These are phyloP conservation scores for Rosa chinensis DNA, from an alignment of 306 rosid genomes.

Conservation along the genomic window DNA sequence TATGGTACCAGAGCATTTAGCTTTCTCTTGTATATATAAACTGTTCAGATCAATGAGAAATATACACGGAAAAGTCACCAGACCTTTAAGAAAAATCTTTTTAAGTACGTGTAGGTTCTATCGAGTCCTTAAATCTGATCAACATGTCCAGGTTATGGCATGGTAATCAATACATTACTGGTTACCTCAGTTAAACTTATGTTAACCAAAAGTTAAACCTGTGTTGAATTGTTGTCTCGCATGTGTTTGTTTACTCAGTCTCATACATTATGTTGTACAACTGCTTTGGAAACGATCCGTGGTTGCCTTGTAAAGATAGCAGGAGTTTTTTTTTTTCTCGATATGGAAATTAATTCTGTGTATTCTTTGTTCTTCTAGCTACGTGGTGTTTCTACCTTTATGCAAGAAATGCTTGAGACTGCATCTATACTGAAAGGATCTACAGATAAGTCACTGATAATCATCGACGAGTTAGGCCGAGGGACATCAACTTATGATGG, in stretches of 20 bases:
- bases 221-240: conserved; percentile 15
- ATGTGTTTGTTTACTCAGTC: conserved; percentile 11
- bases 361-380: conserved; percentile 48
- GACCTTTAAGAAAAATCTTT: neutral
- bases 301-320: neutral
- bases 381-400: conserved; percentile 95
- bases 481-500: conserved; percentile 99
- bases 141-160: neutral
- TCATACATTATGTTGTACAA: conserved; percentile 6
- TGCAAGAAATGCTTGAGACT: conserved; percentile 99
- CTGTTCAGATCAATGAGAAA: neutral
- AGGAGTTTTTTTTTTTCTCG: conserved; percentile 4
- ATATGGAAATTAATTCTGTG: conserved; percentile 23
- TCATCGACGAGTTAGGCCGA: conserved; percentile 96
- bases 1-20: neutral
- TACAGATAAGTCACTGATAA: conserved; percentile 83
- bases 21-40: neutral
- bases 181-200: neutral
- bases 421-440: conserved; percentile 95
- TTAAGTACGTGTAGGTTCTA: neutral
- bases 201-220: neutral
- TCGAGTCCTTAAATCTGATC: neutral
- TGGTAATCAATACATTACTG: neutral
- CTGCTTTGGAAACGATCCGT: conserved; percentile 6
- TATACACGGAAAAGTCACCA: neutral